Conservation (phyloP, 2,329 filamentous ascomycete species). For the Cadophora sp. region DNA sequence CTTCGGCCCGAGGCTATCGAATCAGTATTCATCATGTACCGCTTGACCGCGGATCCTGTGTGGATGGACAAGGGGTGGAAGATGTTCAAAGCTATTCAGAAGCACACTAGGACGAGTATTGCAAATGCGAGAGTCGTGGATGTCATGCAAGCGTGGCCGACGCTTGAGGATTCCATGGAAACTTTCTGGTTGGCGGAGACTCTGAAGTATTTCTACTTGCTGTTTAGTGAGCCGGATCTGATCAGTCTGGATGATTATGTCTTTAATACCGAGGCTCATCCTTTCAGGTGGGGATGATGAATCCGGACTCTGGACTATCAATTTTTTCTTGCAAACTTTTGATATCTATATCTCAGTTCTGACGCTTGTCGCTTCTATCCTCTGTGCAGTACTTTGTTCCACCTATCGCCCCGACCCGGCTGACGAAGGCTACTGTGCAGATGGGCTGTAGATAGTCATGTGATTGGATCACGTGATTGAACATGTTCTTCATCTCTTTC, state of each 20-base stretch:
- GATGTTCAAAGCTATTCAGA: conserved; percentile 54
- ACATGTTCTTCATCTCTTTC: too few species aligned
- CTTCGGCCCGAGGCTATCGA: conserved; percentile 68
- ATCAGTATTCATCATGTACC: conserved; percentile 67
- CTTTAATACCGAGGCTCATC: conserved; percentile 44
- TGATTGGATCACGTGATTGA: too few species aligned
- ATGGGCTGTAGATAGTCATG: too few species aligned
- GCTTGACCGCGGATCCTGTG: conserved; percentile 38
- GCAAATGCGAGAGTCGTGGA: conserved; percentile 51
- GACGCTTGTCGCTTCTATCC: too few species aligned
- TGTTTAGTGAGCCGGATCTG: conserved; percentile 53
- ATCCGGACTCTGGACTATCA: too few species aligned
- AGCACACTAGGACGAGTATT: conserved; percentile 49
- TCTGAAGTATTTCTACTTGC: conserved; percentile 67
- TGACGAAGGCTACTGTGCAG: too few species aligned
- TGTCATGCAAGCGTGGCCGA: conserved; percentile 40
- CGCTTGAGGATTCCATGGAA: conserved; percentile 60
- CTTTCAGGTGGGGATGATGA: conserved; percentile 22
- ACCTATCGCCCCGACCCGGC: too few species aligned
- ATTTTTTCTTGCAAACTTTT: too few species aligned
- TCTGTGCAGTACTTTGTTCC: too few species aligned
- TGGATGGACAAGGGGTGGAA: conserved; percentile 53
- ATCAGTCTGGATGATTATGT: conserved; percentile 68
- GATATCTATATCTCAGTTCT: too few species aligned
- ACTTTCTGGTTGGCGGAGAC: conserved; percentile 69